Evolutionary conservation across 1,284 basidiomycete species (phyloP), one percentile per base, ranked within the genome.

Genomic region (Stygiomarasmius scandens): DNA sequence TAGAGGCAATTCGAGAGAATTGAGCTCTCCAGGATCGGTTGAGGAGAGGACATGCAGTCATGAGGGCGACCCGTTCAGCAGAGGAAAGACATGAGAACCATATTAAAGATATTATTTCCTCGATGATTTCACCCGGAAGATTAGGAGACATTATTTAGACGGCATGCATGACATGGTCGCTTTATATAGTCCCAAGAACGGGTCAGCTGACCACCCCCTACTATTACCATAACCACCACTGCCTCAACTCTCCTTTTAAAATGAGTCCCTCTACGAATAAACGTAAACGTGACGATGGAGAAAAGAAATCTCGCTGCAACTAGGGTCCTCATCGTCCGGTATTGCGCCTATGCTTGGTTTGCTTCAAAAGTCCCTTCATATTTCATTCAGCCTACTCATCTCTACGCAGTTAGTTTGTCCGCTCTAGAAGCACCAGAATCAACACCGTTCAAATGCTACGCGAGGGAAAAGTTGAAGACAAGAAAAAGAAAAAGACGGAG

Each of bases 291-390:
- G 76, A 75, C 32, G 59, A 45, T 47, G 71, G 69, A 64, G 68
- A 46, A 69, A 67, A 45, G 74, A 75, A 59, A 64, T 82, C 54
- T 76, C 77, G 36, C 72, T 89, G 41, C 75, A 77, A 64, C 67
- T 85, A 52, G 67, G 73, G 32, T 59, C 81, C 32, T 64, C 67
- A 52, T 74, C 77, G 60, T 69, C 80, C 41, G 75, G 74, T 49
- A 71, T 84, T 50, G 90, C 89, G 16, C 91, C 92, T 58, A 80
- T 89, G 27, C 82, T 93, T 63, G 90, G 91, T 92, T 54, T 27
- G 49, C 25, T 34, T 45, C 9, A 1, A 20, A 43, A 23, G 20
- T 38, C 52, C 52, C 23, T 58, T 24, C 51, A 32, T 55, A 49
- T 60, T 61, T 58, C 12, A 60, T 62, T 58, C 63, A 63, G 50